Base-by-base conservation (phyloP, 495 filamentous ascomycete genomes). In the Penicillium tannophilum region DNA sequence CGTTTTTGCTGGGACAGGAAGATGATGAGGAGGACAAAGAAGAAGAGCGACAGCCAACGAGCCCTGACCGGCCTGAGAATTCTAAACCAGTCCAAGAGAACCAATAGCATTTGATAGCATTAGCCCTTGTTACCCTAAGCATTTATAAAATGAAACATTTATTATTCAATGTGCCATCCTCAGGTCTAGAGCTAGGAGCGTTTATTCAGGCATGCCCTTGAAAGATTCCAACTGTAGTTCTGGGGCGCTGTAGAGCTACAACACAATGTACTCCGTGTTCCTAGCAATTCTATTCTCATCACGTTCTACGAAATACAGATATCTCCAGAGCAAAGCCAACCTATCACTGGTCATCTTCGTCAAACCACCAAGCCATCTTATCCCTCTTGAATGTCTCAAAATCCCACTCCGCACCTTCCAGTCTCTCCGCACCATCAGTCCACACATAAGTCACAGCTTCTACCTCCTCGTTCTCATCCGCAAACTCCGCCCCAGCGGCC, bases 371-470 rank as follows among this genome's bases (percentile, higher is more conserved):
- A n/a, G 69, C 63, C 78, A 92, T 68, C 75, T 89, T 91, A 59
- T 91, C 84, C 65, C 72, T 74, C 55, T 83, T 81, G 57, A 93
- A 93, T 41, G 84, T 80, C 55, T 88, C 85, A 74, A 89, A 89
- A 73, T 94, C 90, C 92, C 92, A 97, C 70, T 94, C 91, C 26
- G 71, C 70, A 36, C 69, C 67, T 67, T 94, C 90, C 52, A 97
- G 70, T 31, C 63, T 43, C 16, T 70, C 58, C 50, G 62, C 59
- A 0, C 71, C 73, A 4, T 76, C 63, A n/a, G 76, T 74, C 77
- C 82, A 97, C 14, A 96, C 81, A 73, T 98, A 97, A n/a, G 89
- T 88, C 66, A 88, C 80, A 14, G 87, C 86, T 47, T 82, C 76
- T 16, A 84, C 82, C 67, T 86, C 84, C 56, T 85, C 83, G 28